Conservation (phyloP, 805 yeast species). For the Candida rishiriensis region DNA sequence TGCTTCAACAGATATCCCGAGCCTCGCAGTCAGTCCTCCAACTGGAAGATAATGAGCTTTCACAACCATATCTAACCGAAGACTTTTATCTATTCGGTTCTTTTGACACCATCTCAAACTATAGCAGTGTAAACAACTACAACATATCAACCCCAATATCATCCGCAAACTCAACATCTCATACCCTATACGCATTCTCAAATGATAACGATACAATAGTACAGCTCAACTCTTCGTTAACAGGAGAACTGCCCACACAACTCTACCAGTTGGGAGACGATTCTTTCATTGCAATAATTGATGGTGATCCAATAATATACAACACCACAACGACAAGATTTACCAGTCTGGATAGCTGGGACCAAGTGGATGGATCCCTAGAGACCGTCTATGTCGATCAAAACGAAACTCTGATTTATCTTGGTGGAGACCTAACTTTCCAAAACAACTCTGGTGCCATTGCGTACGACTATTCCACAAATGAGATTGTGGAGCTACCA, state of each 20-base stretch:
- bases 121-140: constrained; percentile 15
- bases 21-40: background rate
- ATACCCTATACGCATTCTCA: constrained; percentile 17
- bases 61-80: constrained; percentile 18
- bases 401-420: constrained; percentile 48
- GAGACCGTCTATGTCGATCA: constrained; percentile 44
- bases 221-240: constrained; percentile 5
- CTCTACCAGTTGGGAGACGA: constrained; percentile 8
- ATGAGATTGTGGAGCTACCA: constrained; percentile 44
- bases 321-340: constrained; percentile 3
- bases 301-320: constrained; percentile 24
- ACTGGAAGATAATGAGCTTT: constrained; percentile 1
- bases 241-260: constrained; percentile 9
- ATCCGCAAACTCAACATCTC: constrained; percentile 1
- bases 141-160: constrained; percentile 16
- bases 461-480: constrained; percentile 49
- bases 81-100: constrained; percentile 23
- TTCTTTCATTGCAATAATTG: constrained; percentile 20
- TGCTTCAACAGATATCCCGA: too few relatives aligned
- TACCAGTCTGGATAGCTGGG: constrained; percentile 19
- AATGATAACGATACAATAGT: constrained; percentile 11
- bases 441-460: constrained; percentile 52
- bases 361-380: constrained; percentile 35
- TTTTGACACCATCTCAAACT: constrained; percentile 25
- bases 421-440: constrained; percentile 75